Base-by-base conservation (phyloP, 192 early-diverging fungal species). In the Linnemannia hyalina region DNA sequence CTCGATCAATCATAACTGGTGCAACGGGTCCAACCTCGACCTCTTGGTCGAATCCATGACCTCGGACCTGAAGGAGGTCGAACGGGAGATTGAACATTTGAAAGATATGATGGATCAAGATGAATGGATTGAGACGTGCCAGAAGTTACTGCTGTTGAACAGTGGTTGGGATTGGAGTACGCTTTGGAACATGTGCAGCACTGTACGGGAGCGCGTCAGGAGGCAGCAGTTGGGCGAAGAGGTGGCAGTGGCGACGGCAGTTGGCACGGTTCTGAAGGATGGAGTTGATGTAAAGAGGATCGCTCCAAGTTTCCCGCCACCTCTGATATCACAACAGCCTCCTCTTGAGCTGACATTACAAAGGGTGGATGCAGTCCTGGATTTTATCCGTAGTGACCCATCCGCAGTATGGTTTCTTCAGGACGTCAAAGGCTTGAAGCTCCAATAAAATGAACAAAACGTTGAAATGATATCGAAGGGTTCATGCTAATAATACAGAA, bases 1-100 rank as follows among this genome's bases (percentile, higher is more conserved):
- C 47, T 95, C 94, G 8, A 96, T 96, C 80, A 96, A 96, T 77
- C 94, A 94, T 84, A 96, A 96, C 75, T 96, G 95, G 95, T 80
- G 88, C 16, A 95, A 96, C 76, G 92, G 93, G 60, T 91, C 89
- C 52, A 94, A 94, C 71, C 63, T 96, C 26, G 81, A 76, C 8
- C 71, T 78, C 6, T 80, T 93, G 54, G 89, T 90, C 35, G 78
- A 78, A 6, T 90, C 90, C 1, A 84, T 96, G 20, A n/a, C 55
- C 4, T 52, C 41, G 1, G 93, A 94, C 73, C 77, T 93, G 52
- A 74, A 60, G 10, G 88, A 89, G 8, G 93, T 94, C 1, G 76
- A 81, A 42, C 78, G 88, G 4, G 92, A 91, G 16, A 90, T 96
- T 75, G 75, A 89, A 0, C 92, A 96, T 76, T 76, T 94, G 18